Evolutionary conservation across 352 stramenopile species (phyloP), one percentile per base, ranked within the genome.

Genomic region (Lagenidium giganteum): DNA sequence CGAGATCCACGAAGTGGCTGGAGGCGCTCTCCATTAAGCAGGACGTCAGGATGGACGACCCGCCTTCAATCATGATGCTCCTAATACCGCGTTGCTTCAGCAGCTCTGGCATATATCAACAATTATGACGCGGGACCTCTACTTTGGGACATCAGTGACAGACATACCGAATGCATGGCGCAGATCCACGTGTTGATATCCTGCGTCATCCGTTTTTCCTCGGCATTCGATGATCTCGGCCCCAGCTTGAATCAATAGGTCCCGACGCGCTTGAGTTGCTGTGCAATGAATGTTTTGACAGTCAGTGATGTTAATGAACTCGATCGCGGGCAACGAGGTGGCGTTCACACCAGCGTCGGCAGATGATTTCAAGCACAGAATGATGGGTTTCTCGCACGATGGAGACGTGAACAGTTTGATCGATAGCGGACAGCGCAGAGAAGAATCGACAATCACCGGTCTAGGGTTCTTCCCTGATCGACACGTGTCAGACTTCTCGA

Each of bases 51-150:
- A 95, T 82, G 3, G 68, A 51, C 2, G 81, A 69, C 8, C 83
- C 83, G 17, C 83, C 83, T 67, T 95, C 83, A 13, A 95, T 53
- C 83, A 93, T 95, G 21, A 93, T 42, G 33, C 68, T 90, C 5
- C 43, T 28, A 33, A 93, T 57, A 1, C 71, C 77, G 38, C 65
- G 52, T 11, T 47, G 24, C 16, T 54, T 59, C 9, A 75, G 41
- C 0, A 71, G 44, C 26, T 54, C 74, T 87, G 26, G 16, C n/a
- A 18, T 27, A 47, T 17, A 23, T 11, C 6, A 33, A 42, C 13
- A 16, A 51, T 12, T 1, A 36, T 6, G 11, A 31, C 31, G 28
- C 16, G 18, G 21, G 17, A 6, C n/a, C 18, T 8, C 22, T 8
- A 21, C 16, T 22, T 16, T 16, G 37, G 8, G 24, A 31, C 20